Base-by-base conservation (phyloP, 192 early-diverging fungal genomes). In the Chytriomyces hyalinus region DNA sequence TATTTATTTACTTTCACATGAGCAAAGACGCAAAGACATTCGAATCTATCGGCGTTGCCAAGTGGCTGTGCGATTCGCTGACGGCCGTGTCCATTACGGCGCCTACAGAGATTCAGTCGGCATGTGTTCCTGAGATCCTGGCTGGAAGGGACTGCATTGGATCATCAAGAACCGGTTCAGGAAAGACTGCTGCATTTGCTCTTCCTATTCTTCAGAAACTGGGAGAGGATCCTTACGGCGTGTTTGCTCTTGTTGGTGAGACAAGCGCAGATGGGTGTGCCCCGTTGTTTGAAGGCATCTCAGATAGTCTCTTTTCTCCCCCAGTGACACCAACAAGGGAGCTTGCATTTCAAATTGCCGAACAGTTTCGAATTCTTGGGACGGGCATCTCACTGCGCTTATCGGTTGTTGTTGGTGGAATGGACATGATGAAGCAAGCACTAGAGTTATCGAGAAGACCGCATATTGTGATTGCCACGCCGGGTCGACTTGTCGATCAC, bases 131-230 rank as follows among this genome's bases (percentile, higher is more conserved):
- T 0, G 84, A 90, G 57, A 93, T 95, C 43, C 83, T 99, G 3
- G 75, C 76, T 68, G 81, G 81, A 28, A 51, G 61, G 22, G 75
- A 84, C 73, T 28, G 17, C 17, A 49, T 99, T 62, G 98, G 96
- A 46, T 92, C 92, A 15, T 97, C 98, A 44, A 95, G 94, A 65
- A 99, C 98, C 6, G 98, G 98, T 62, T 92, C 90, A 3, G 98
- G 98, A 67, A 99, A 99, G 81, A 99, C 98, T 53, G 95, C 95
- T 9, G 95, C 97, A 0, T 99, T 99, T 89, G 98, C 98, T 6
- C 80, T 98, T 9, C 98, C 98, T 0, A 97, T 99, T 17, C 84
- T 99, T 60, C 96, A 98, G 75, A 93, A 92, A 75, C 89, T 99
- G 3, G 92, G 95, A 0, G 95, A 97, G 75, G 97, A 99, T 65